phyloP scores from a whole-genome alignment of 2,329 filamentous ascomycete genomes.

The Nannizzia gypsea region DNA sequence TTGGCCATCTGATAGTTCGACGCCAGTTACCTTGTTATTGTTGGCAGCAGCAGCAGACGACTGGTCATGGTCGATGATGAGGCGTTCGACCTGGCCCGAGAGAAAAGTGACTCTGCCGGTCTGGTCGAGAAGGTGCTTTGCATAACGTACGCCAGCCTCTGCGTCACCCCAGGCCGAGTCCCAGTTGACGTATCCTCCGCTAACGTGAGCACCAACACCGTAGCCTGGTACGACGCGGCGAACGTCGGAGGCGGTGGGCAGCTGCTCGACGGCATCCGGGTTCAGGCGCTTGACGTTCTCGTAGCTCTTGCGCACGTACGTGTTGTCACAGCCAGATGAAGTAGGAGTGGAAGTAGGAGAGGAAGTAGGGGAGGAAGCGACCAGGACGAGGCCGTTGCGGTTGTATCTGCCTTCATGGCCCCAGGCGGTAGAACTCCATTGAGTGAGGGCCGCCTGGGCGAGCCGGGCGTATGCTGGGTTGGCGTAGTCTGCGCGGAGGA shows the following conservation, averaged over 20 bases:
- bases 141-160: conserved; percentile 30
- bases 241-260: conserved; percentile 26
- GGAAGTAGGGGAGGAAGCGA: conserved; percentile 28
- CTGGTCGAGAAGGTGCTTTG: conserved; percentile 26
- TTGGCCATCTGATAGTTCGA: conserved; percentile 39
- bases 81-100: conserved; percentile 26
- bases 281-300: conserved; percentile 29
- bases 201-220: conserved; percentile 24
- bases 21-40: conserved; percentile 31
- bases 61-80: conserved; percentile 13
- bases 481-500: conserved; percentile 66
- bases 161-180: conserved; percentile 38
- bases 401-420: conserved; percentile 34
- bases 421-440: conserved; percentile 43
- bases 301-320: conserved; percentile 31
- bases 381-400: conserved; percentile 33
- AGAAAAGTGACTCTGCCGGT: conserved; percentile 27
- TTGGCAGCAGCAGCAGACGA: too few relatives aligned
- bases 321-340: conserved; percentile 19
- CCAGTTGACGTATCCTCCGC: conserved; percentile 37
- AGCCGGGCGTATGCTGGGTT: conserved; percentile 65
- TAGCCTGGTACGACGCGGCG: conserved; percentile 26
- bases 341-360: too few relatives aligned
- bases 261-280: conserved; percentile 24
- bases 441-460: conserved; percentile 59